phyloP scores from a whole-genome alignment of 164 flowering plant species.

The Santalum album region DNA sequence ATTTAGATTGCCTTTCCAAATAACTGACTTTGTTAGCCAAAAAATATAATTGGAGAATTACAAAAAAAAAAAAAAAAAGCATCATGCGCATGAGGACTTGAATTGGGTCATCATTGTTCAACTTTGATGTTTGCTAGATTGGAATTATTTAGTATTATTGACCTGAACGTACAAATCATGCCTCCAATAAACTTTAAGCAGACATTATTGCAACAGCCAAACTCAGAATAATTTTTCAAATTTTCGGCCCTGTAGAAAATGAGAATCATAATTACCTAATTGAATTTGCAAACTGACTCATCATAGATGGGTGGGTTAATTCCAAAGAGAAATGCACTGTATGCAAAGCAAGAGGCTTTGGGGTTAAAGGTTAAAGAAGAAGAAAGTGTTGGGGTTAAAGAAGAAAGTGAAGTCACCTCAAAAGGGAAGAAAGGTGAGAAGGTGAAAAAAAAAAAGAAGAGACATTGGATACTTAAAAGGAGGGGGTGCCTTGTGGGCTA shows the following conservation, averaged over 20 bases:
- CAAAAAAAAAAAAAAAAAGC: not conserved
- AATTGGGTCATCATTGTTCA: not conserved
- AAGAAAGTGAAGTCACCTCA: slow-evolving; percentile 22
- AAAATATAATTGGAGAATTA: too few relatives aligned
- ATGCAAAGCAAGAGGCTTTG: too few relatives aligned
- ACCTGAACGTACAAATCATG: not conserved
- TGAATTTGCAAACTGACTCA: too few relatives aligned
- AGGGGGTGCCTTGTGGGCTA: slow-evolving; percentile 31
- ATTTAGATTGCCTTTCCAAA: too few relatives aligned
- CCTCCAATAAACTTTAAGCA: not conserved
- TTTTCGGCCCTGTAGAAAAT: not conserved
- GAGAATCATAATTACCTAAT: too few relatives aligned
- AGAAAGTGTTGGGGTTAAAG: too few relatives aligned
- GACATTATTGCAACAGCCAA: not conserved
- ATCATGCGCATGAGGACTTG: not conserved
- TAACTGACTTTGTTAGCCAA: too few relatives aligned
- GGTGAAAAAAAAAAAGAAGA: not conserved
- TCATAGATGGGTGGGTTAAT: too few relatives aligned
- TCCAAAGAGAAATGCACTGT: too few relatives aligned
- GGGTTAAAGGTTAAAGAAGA: too few relatives aligned
- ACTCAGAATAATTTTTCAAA: not conserved
- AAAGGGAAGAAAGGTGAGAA: slow-evolving; percentile 51
- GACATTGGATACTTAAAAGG: slow-evolving; percentile 64
- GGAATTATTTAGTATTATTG: not conserved
- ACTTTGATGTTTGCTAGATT: not conserved